These are phyloP conservation scores for Parvularia atlantis DNA, from an alignment of 78 protist genomes.

Conservation along the genomic window DNA sequence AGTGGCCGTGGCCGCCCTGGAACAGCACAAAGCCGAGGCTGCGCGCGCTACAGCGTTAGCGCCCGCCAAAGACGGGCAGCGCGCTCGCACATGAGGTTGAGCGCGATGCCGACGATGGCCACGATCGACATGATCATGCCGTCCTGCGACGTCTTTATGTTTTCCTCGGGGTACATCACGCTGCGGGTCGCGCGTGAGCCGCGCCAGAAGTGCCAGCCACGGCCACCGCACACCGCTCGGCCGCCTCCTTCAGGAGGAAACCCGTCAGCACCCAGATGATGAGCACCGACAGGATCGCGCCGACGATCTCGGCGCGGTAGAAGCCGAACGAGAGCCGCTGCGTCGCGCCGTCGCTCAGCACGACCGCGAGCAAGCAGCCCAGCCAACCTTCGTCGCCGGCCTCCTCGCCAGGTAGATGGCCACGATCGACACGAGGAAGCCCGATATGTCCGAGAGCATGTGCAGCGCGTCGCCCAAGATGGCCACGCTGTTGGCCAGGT, in stretches of 20 bases:
- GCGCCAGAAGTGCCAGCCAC: slow-evolving; percentile 58
- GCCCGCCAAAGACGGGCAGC: slow-evolving; percentile 21
- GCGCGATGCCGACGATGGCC: slow-evolving; percentile 42
- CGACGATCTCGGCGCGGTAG: slow-evolving; percentile 69
- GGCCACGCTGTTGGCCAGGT: too few species aligned
- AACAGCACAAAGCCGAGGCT: background rate
- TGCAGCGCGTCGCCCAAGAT: too few species aligned
- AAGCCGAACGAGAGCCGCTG: too few species aligned
- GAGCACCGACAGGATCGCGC: slow-evolving; percentile 57
- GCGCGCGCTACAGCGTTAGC: slow-evolving; percentile 13
- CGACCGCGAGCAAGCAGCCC: too few species aligned
- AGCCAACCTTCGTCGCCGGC: too few species aligned
- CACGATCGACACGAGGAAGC: too few species aligned
- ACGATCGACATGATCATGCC: slow-evolving; percentile 60
- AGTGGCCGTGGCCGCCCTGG: slow-evolving; percentile 22
- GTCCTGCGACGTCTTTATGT: slow-evolving; percentile 47
- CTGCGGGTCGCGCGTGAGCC: slow-evolving; percentile 54
- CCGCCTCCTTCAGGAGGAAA: slow-evolving; percentile 36
- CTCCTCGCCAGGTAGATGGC: too few species aligned
- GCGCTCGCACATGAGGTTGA: slow-evolving; percentile 32
- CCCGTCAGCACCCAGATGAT: slow-evolving; percentile 71
- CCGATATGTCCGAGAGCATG: too few species aligned
- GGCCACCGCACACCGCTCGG: background rate
- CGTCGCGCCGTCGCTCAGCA: too few species aligned
- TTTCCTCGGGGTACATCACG: too few species aligned